Evolutionary conservation across 208 protist genomes (phyloP).

Genomic region (Acanthamoeba culbertsoni): DNA sequence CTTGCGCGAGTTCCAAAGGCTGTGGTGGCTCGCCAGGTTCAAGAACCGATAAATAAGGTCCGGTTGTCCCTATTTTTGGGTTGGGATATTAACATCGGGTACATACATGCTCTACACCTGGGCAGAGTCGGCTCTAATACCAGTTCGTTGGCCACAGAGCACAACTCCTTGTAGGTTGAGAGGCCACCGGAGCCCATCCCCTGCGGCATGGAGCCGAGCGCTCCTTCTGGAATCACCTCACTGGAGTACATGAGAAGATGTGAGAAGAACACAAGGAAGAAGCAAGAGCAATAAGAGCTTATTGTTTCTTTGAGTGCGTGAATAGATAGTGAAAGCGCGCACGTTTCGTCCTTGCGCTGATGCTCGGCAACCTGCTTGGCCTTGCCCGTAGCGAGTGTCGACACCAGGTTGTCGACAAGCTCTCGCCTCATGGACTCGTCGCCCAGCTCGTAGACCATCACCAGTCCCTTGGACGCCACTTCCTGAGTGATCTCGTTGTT

Average conservation of each 20-base stretch:
- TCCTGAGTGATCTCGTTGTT: constrained; percentile 70
- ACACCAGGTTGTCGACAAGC: constrained; percentile 65
- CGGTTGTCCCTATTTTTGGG: constrained; percentile 69
- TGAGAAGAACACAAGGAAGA: background rate
- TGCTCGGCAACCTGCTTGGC: background rate
- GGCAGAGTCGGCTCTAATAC: background rate
- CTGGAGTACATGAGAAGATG: background rate
- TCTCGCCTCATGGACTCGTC: constrained; percentile 58
- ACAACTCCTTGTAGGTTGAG: constrained; percentile 74
- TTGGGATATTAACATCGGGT: background rate
- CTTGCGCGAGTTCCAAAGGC: constrained; percentile 77
- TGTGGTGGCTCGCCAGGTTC: constrained; percentile 73
- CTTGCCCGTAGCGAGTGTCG: constrained; percentile 58
- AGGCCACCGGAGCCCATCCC: constrained; percentile 54
- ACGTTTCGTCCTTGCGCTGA: constrained; percentile 55
- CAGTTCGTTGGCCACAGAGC: constrained; percentile 66
- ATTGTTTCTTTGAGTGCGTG: constrained; percentile 25
- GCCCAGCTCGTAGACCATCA: constrained; percentile 70
- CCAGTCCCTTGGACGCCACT: constrained; percentile 73
- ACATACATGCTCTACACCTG: background rate
- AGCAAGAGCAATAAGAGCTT: no score
- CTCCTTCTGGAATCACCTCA: constrained; percentile 67
- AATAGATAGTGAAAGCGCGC: background rate
- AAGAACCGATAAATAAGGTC: constrained; percentile 77
- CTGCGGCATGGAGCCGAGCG: background rate